These are phyloP conservation scores for Eucalyptus erythrocorys DNA, from an alignment of 345 rosid genomes.

Conservation along the genomic window DNA sequence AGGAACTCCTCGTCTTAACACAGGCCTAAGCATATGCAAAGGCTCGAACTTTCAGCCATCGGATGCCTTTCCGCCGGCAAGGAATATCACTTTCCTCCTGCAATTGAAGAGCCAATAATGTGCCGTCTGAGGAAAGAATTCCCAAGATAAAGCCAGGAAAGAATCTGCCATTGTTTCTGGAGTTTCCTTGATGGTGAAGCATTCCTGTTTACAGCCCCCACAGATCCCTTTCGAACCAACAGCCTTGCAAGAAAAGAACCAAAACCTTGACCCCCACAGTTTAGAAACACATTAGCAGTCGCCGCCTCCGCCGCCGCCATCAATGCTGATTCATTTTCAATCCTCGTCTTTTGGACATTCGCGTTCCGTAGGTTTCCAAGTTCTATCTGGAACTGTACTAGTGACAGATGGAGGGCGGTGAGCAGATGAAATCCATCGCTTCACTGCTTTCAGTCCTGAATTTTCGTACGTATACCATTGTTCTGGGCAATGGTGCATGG, in stretches of 20 bases:
- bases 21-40: background rate
- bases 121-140: background rate
- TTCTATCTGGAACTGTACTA: background rate
- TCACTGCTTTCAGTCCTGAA: slow-evolving; percentile 46
- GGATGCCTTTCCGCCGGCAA: background rate
- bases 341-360: background rate
- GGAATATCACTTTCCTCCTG: slow-evolving; percentile 5
- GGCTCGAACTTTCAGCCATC: background rate
- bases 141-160: slow-evolving; percentile 5
- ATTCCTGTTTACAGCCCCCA: slow-evolving; percentile 49
- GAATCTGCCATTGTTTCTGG: slow-evolving; percentile 11
- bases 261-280: background rate
- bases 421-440: slow-evolving; percentile 36
- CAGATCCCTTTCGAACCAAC: slow-evolving; percentile 19
- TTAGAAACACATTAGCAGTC: background rate
- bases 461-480: slow-evolving; percentile 52
- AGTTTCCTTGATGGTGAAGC: slow-evolving; percentile 55
- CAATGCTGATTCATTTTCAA: background rate
- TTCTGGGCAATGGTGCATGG: slow-evolving; percentile 72
- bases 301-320: background rate
- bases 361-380: background rate
- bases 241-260: slow-evolving; percentile 85
- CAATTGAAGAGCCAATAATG: background rate
- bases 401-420: slow-evolving; percentile 28
- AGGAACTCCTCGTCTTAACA: background rate